Base-by-base conservation (phyloP, 2,329 filamentous ascomycete species). In the Aspergillus sp. region DNA sequence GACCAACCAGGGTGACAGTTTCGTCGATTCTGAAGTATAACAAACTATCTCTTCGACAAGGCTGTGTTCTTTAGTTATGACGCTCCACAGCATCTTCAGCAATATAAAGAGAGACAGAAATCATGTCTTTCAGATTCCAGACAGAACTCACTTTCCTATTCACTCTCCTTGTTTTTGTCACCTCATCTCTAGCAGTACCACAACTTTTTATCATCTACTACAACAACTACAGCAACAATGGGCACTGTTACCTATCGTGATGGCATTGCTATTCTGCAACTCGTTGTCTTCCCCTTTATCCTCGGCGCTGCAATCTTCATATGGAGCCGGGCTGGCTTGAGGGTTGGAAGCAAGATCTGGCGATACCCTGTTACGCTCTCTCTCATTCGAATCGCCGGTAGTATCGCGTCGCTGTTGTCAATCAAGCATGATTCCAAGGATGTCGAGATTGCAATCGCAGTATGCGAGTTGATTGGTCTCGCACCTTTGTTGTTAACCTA, bases 231-330 rank as follows among this genome's bases (percentile, higher is more conserved):
- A 27, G 42, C 47, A 17, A 59, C 49, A 23, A 70, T 68, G 69
- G 64, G 63, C 2, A 56, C 44, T 1, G 55, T 73, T 2, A 66
- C 58, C n/a, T 72, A 73, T 52, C 51, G 62, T 13, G 62, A 72
- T 50, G 68, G 68, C 23, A 68, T 74, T n/a, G 71, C 71, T 17
- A 70, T 71, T 52, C 62, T 73, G 5, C 70, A 73, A 57, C 66
- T 74, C 36, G 61, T 71, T 36, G 23, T 67, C 2, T 74, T 72
- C 36, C 67, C 71, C 3, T 57, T 70, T 21, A 63, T 70, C 15
- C 61, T 73, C 10, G 64, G 61, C 7, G 64, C 65, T 30, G 66
- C 63, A 1, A 15, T 73, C 27, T 64, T 72, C 44, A 68, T 72
- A 30, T 73, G 71, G 64, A 68, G 60, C 1, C 65, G 68, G 0